phyloP scores from a whole-genome alignment of 2,329 filamentous ascomycete genomes.

The Aspergillus sp. region DNA sequence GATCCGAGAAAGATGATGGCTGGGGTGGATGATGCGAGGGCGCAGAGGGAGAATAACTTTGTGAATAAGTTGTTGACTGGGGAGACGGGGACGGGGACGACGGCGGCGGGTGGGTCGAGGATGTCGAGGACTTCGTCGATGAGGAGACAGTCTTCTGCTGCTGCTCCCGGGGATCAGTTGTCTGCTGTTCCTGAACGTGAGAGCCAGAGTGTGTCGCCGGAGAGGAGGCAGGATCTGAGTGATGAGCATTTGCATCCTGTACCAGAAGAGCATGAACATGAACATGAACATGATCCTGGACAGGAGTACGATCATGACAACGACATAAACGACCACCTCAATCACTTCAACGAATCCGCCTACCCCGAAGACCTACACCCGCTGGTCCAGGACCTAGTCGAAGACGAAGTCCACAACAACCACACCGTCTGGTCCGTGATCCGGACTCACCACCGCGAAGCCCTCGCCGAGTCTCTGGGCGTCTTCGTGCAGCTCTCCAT shows the following conservation, averaged over 20 bases:
- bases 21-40: slow-evolving; percentile 44
- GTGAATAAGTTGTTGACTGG: slow-evolving; percentile 36
- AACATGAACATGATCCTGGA: background rate
- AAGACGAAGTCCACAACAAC: slow-evolving; percentile 52
- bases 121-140: slow-evolving; percentile 26
- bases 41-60: slow-evolving; percentile 42
- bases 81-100: slow-evolving; percentile 15
- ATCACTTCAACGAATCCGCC: slow-evolving; percentile 30
- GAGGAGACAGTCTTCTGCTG: slow-evolving; percentile 18
- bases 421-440: slow-evolving; percentile 51
- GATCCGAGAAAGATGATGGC: slow-evolving; percentile 44
- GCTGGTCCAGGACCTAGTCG: slow-evolving; percentile 42
- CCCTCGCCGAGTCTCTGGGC: slow-evolving; percentile 54
- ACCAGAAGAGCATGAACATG: slow-evolving; percentile 13
- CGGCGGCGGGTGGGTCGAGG: slow-evolving; percentile 5
- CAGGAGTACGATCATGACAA: background rate
- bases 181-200: slow-evolving; percentile 25
- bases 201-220: slow-evolving; percentile 9
- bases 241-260: slow-evolving; percentile 23
- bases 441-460: slow-evolving; percentile 53
- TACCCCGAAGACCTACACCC: slow-evolving; percentile 47
- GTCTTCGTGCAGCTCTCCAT: slow-evolving; percentile 45
- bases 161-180: slow-evolving; percentile 19
- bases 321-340: slow-evolving; percentile 9
- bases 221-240: slow-evolving; percentile 6